phyloP scores from a whole-genome alignment of 163 green algal genomes.

The Scenedesmus sp. region DNA sequence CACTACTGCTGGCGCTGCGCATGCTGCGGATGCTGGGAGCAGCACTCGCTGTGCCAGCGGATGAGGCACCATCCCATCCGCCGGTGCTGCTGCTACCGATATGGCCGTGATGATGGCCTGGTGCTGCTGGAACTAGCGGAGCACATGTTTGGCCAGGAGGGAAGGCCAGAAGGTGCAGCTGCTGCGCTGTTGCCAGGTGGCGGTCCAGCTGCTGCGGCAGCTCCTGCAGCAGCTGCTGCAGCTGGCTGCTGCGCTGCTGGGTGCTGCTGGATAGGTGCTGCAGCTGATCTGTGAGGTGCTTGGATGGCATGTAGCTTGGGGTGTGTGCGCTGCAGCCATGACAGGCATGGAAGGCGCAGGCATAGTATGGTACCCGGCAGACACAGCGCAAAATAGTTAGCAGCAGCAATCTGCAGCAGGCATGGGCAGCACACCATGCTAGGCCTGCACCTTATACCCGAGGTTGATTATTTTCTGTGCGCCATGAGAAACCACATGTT shows the following conservation, averaged over 20 bases:
- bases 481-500: no score
- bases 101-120: neutral
- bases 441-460: no score
- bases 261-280: neutral
- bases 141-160: neutral
- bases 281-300: conserved; percentile 34
- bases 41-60: neutral
- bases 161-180: conserved; percentile 30
- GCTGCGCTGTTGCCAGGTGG: neutral
- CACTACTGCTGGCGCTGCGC: conserved; percentile 34
- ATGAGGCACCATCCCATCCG: neutral
- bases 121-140: neutral
- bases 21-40: conserved; percentile 2
- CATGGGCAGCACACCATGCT: no score
- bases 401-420: neutral
- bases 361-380: neutral
- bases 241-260: neutral
- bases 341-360: no score
- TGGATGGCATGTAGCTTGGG: conserved; percentile 28
- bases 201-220: conserved; percentile 4
- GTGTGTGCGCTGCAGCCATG: conserved; percentile 16
- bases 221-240: conserved; percentile 6
- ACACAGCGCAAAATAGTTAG: neutral
- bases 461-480: no score
- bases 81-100: neutral